phyloP scores from a whole-genome alignment of 257 asterid genomes.

The Henckelia pumila region DNA sequence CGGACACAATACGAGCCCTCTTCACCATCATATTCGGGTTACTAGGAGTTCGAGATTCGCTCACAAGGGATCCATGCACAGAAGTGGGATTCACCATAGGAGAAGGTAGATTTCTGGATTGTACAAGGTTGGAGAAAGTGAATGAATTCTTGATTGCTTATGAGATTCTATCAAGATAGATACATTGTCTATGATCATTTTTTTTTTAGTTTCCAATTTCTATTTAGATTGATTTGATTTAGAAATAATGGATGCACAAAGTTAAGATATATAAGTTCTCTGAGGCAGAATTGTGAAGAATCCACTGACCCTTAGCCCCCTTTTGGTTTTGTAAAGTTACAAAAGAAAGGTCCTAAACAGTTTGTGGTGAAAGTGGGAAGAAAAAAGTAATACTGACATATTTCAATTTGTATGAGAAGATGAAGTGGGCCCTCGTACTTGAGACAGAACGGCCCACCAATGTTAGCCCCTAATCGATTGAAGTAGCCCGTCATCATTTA shows the following conservation, averaged over 20 bases:
- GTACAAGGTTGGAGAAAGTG: neutral
- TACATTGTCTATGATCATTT: neutral
- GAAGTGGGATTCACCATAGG: constrained; percentile 27
- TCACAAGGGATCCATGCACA: constrained; percentile 31
- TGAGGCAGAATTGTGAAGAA: neutral
- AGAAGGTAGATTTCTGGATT: constrained; percentile 17
- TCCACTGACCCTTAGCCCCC: too few relatives aligned
- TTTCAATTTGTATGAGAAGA: too few relatives aligned
- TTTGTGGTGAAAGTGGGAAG: neutral
- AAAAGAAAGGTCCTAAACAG: neutral
- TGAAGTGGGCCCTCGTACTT: neutral
- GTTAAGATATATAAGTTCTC: neutral
- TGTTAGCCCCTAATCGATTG: neutral
- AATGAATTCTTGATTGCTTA: neutral
- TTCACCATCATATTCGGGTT: constrained; percentile 49
- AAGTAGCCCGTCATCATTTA: neutral
- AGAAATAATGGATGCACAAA: neutral
- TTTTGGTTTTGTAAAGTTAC: too few relatives aligned
- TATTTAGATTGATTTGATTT: too few relatives aligned
- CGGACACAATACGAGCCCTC: constrained; percentile 25
- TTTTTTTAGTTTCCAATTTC: too few relatives aligned
- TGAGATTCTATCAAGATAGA: neutral
- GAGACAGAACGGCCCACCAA: neutral
- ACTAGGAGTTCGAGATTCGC: constrained; percentile 49
- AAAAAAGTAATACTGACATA: too few relatives aligned